Evolutionary conservation across 148 eudicot genomes (phyloP), one percentile per base, ranked within the genome.

Genomic region (Camellia japonica): DNA sequence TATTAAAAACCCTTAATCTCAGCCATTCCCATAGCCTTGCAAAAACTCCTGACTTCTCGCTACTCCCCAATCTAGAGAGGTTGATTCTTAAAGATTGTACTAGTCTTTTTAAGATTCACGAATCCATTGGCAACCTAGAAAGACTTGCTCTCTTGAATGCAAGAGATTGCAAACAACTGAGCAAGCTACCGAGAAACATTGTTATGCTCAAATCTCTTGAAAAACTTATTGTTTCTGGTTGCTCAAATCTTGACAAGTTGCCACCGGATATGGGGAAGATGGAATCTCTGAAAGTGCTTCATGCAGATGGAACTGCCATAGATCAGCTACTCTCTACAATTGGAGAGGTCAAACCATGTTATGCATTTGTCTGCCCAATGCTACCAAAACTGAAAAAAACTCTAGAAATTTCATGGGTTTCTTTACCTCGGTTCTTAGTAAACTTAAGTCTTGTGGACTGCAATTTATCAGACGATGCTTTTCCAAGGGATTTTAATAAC

Each of bases 1-100:
- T 23, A 1, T 47, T 77, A 54, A 47, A 77, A 38, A 62, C 65
- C 16, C 71, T 65, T n/a, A 63, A 49, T 76, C 79, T 77, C 8
- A 77, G 79, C 38, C 38, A 30, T 30, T 30, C 38, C 38, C 38
- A 30, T 30, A 1, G 38, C 38, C 38, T 30, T 30, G 38, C 38
- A 30, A 30, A 30, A 30, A 30, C 38, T 30, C 38, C 38, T 30
- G 1, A 30, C 38, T 30, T 30, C 38, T 30, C 38, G 38, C 38
- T 30, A 30, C 38, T 30, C 38, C 38, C 38, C 38, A 30, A 30
- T 30, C 38, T 30, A 30, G 38, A 30, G 38, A 30, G 38, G 38
- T 30, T 30, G 38, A 30, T 30, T 30, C 38, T 30, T 30, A 30
- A 30, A 30, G 38, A 30, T 30, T 30, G 38, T 1, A 30, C 38